Evolutionary conservation across 1,139 yeast species (phyloP).

Genomic region (Komagataea norvegica): DNA sequence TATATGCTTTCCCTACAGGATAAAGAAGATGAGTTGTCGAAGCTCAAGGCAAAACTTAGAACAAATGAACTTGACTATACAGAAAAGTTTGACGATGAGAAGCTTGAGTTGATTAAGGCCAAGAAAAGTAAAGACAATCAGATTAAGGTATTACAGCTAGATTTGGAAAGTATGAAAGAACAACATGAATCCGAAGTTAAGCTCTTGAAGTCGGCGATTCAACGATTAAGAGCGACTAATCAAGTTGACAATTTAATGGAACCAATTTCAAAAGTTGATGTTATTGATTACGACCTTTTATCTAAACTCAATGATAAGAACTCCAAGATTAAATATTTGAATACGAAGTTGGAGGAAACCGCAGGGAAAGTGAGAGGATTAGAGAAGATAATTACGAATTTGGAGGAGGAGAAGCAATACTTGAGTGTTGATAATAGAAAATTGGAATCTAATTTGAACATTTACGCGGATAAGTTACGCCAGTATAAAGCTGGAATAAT

Average conservation of each 20-base stretch:
- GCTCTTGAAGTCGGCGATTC: slow-evolving; percentile 22
- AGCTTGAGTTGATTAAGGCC: slow-evolving; percentile 31
- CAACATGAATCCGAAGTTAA: slow-evolving; percentile 33
- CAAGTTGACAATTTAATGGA: slow-evolving; percentile 15
- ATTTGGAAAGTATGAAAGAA: slow-evolving; percentile 33
- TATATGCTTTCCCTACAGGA: slow-evolving; percentile 29
- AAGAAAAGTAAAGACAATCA: slow-evolving; percentile 35
- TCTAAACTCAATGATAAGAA: slow-evolving; percentile 28
- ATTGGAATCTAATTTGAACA: slow-evolving; percentile 22
- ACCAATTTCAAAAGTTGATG: background rate
- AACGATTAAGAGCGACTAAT: slow-evolving; percentile 1
- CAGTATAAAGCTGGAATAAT: slow-evolving; percentile 14
- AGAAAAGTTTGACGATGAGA: slow-evolving; percentile 34
- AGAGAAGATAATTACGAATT: slow-evolving; percentile 19
- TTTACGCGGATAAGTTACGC: slow-evolving; percentile 25
- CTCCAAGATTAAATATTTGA: slow-evolving; percentile 19
- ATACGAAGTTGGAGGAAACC: slow-evolving; percentile 18
- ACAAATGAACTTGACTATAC: slow-evolving; percentile 15
- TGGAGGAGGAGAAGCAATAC: slow-evolving; percentile 19
- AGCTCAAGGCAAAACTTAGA: slow-evolving; percentile 29
- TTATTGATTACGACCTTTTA: slow-evolving; percentile 20
- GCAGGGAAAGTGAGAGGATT: slow-evolving; percentile 17
- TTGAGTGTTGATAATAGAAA: slow-evolving; percentile 16
- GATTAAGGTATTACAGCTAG: slow-evolving; percentile 35
- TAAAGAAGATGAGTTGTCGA: slow-evolving; percentile 35